Evolutionary conservation across 2,329 filamentous ascomycete species (phyloP).

Genomic region (Colletotrichum sp.): DNA sequence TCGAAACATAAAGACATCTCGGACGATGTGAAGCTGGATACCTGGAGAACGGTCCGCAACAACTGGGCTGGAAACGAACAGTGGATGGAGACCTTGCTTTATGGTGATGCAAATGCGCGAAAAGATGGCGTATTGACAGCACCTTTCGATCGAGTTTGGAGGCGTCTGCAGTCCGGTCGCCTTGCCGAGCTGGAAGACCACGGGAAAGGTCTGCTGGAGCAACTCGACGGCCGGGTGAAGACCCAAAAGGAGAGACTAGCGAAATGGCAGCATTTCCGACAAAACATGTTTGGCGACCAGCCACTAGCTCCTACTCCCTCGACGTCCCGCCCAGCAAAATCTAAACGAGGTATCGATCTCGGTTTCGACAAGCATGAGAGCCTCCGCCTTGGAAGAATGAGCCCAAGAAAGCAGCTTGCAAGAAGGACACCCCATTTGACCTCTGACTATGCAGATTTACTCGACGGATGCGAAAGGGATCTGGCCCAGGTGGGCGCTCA

Average conservation of each 20-base stretch:
- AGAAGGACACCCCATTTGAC: slow-evolving; percentile 30
- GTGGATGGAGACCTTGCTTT: slow-evolving; percentile 75
- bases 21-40: slow-evolving; percentile 47
- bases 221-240: slow-evolving; percentile 72
- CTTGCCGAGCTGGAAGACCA: slow-evolving; percentile 61
- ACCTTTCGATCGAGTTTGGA: slow-evolving; percentile 76
- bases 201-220: slow-evolving; percentile 64
- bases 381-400: slow-evolving; percentile 46
- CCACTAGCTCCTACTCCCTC: slow-evolving; percentile 26
- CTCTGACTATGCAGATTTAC: slow-evolving; percentile 48
- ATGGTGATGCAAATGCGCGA: slow-evolving; percentile 64
- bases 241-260: slow-evolving; percentile 71
- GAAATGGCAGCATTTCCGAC: slow-evolving; percentile 75
- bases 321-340: slow-evolving; percentile 25
- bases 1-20: slow-evolving; percentile 31
- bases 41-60: slow-evolving; percentile 67
- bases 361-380: slow-evolving; percentile 58
- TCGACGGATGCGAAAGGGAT: slow-evolving; percentile 46
- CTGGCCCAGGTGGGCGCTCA: slow-evolving; percentile 34
- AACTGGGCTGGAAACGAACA: slow-evolving; percentile 81
- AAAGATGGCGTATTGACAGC: slow-evolving; percentile 69
- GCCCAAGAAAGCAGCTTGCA: slow-evolving; percentile 29
- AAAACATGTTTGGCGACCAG: slow-evolving; percentile 44
- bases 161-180: slow-evolving; percentile 64
- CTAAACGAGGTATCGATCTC: slow-evolving; percentile 54